These are phyloP conservation scores for Cyclostephanos invisitatus DNA, from an alignment of 108 stramenopile species.

Conservation along the genomic window DNA sequence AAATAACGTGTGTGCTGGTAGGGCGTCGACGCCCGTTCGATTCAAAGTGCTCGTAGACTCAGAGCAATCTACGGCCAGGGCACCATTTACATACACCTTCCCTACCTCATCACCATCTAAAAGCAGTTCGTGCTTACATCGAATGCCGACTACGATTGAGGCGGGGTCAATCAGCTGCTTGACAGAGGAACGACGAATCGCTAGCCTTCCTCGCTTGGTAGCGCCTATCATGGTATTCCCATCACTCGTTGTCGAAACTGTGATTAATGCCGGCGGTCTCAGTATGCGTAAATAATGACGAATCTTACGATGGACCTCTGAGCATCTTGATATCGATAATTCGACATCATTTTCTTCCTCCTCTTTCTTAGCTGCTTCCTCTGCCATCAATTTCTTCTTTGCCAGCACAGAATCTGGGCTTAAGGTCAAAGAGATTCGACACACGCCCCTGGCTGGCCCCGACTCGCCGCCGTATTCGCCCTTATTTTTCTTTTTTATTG, in stretches of 20 bases:
- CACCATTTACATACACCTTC: constrained; percentile 72
- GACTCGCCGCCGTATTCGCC: constrained; percentile 5
- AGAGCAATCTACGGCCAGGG: constrained; percentile 54
- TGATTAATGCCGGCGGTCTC: constrained; percentile 33
- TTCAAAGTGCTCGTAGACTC: constrained; percentile 34
- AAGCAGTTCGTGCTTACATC: constrained; percentile 69
- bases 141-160: constrained; percentile 49
- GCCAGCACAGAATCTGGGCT: constrained; percentile 35
- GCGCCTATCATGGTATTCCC: constrained; percentile 1
- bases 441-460: constrained; percentile 44
- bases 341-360: constrained; percentile 16
- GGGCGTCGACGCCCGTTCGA: constrained; percentile 49
- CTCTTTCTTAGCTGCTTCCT: constrained; percentile 22
- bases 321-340: constrained; percentile 2
- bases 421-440: constrained; percentile 40
- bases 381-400: constrained; percentile 46
- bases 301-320: constrained; percentile 38
- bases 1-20: constrained; percentile 67
- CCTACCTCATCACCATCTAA: constrained; percentile 69
- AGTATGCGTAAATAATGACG: constrained; percentile 33
- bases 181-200: constrained; percentile 34
- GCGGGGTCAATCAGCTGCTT: constrained; percentile 41
- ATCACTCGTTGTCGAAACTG: constrained; percentile 9
- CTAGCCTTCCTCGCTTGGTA: constrained; percentile 14
- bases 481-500: constrained; percentile 26